Evolutionary conservation across 1,139 yeast species (phyloP), one percentile per base, ranked within the genome.

Genomic region (Pneumocystis murina): DNA sequence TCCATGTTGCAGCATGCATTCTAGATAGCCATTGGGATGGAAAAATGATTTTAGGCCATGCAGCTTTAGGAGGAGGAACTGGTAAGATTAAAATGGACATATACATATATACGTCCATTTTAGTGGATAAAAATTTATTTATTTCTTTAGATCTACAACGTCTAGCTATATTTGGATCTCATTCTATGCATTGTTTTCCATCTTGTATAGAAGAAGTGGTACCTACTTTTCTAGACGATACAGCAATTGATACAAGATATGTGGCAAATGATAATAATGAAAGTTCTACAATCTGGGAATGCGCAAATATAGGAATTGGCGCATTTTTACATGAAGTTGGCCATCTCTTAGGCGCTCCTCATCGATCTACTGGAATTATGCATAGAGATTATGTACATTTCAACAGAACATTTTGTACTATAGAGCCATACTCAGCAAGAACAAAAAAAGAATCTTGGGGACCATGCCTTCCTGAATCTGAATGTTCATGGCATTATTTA

Each of bases 251-350:
- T 63, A 80, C 79, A 0, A 72, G 72, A 1, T 90, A 87, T 68
- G 96, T 91, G 8, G 97, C 96, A 8, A 90, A 92, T 72, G 98
- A 92, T 72, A 79, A 86, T 67, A 82, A 83, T 70, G 86, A 89
- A 72, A 86, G 95, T 73, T 88, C 95, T 0, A 82, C 95, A 0
- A 81, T 86, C 64, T 92, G 96, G 96, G 97, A 90, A 73, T 87
- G 95, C 70, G 75, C 87, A 59, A 86, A 87, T 67, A 81, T 92
- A 59, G 89, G 97, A 1, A 74, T 88, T 72, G 97, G 98, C 59
- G 97, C 97, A 0, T 90, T 89, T 70, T 80, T 91, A 86, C 98
- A 92, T 73, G 97, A 92, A 72, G 85, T 90, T 63, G 97, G 98
- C 1, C 97, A 92, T 72, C 76, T 82, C 38, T 77, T 91, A 58